A percentile compares a stretch with the other conserved stretches of the same genome.
Conservation (phyloP, 495 filamentous ascomycete genomes). For the Penicillium cinerascens region DNA sequence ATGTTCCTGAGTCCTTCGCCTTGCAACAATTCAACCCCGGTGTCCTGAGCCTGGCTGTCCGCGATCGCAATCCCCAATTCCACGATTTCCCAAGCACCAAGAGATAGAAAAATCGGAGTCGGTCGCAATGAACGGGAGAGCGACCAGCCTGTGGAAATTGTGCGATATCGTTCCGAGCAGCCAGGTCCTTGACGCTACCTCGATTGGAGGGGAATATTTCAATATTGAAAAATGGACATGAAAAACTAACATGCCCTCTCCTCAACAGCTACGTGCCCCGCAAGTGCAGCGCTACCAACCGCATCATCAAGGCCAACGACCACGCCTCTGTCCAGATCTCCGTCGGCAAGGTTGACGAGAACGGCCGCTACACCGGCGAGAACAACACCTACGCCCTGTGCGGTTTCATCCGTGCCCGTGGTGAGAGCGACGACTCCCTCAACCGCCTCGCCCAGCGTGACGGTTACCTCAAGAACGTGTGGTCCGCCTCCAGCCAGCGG, state of each 20-base stretch:
- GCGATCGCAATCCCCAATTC: constrained; percentile 9
- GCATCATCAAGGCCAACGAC: constrained; percentile 99
- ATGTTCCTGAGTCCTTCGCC: constrained; percentile 34
- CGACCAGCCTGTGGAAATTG: background rate
- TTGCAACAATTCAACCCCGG: constrained; percentile 7
- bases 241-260: constrained; percentile 21
- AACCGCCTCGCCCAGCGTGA: constrained; percentile 95
- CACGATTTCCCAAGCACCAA: constrained; percentile 3
- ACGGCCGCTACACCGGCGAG: constrained; percentile 93
- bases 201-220: constrained; percentile 1
- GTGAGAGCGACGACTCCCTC: constrained; percentile 93
- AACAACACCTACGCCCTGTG: constrained; percentile 96
- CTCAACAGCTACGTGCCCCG: constrained; percentile 87
- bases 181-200: constrained; percentile 9
- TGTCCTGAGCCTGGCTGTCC: constrained; percentile 20
- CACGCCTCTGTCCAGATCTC: constrained; percentile 88
- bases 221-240: constrained; percentile 7
- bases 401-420: constrained; percentile 96
- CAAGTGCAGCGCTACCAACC: constrained; percentile 93
- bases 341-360: constrained; percentile 92
- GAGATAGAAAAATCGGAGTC: background rate
- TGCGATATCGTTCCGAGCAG: constrained; percentile 7
- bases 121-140: background rate
- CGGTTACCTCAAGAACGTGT: constrained; percentile 94
- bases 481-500: constrained; percentile 70